phyloP scores from a whole-genome alignment of 495 filamentous ascomycete genomes.

The Barbatosphaeria neglecta region DNA sequence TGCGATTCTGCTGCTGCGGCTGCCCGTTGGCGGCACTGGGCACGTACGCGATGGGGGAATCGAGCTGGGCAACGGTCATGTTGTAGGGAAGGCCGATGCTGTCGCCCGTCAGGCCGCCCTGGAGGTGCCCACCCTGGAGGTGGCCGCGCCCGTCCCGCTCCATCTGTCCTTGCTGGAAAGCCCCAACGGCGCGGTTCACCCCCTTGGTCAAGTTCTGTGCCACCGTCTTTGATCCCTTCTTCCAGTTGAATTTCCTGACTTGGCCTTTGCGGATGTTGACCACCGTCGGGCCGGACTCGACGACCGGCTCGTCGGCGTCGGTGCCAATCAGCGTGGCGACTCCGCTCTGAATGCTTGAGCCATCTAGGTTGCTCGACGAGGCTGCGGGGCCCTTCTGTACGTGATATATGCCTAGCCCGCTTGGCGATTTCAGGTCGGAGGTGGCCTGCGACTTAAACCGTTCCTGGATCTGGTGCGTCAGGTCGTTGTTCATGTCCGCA shows the following conservation, averaged over 20 bases:
- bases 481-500: conserved; percentile 84
- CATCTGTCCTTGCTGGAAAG: conserved; percentile 34
- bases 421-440: conserved; percentile 41
- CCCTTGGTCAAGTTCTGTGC: conserved; percentile 91
- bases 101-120: conserved; percentile 31
- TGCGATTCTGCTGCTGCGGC: conserved; percentile 8
- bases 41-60: conserved; percentile 25
- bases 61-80: conserved; percentile 40
- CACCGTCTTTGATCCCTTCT: conserved; percentile 85
- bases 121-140: conserved; percentile 18
- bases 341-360: conserved; percentile 36
- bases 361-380: conserved; percentile 48
- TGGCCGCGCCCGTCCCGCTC: conserved; percentile 36
- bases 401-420: conserved; percentile 80
- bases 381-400: conserved; percentile 62
- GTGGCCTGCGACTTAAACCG: conserved; percentile 72
- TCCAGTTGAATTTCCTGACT: conserved; percentile 95
- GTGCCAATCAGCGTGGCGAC: conserved; percentile 49
- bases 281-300: conserved; percentile 68
- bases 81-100: conserved; percentile 52
- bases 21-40: conserved; percentile 9
- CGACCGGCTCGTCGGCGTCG: conserved; percentile 54
- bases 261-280: conserved; percentile 87
- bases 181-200: conserved; percentile 66
- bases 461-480: conserved; percentile 88